Evolutionary conservation across 768 basidiomycete genomes (phyloP), one percentile per base, ranked within the genome.

Genomic region (Kwoniella sp.): DNA sequence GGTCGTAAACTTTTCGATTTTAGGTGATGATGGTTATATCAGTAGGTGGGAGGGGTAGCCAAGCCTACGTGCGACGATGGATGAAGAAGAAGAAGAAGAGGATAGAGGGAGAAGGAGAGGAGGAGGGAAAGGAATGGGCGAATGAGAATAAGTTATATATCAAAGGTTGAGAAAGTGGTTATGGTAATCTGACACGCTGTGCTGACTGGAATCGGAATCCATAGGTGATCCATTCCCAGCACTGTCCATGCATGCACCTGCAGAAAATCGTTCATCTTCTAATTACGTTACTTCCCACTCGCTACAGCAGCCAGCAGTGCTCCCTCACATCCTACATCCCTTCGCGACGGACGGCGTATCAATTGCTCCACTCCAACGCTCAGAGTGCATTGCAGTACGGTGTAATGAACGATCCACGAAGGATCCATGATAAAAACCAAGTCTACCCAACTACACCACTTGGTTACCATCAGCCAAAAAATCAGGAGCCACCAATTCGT

Each of bases 391-490:
- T 24, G 22, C 48, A 24, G 10, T 17, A 47, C 46, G 19, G 8
- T 47, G 7, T 5, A 17, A 47, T 47, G 46, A 17, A 49, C 22
- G 22, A 49, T 60, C 58, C 49, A 60, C 58, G 50, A 51, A 51
- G 30, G 24, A 60, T 58, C 57, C 57, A 58, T 50, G 57, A 22
- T 29, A 21, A 29, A 49, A 58, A 58, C 33, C n/a, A n/a, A n/a
- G n/a, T n/a, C n/a, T n/a, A n/a, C n/a, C n/a, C n/a, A n/a, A n/a
- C n/a, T n/a, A n/a, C n/a, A n/a, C n/a, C 40, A n/a, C 40, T 44
- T 44, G 40, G 40, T 9, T 15, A 44, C 40, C 40, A 44, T 44
- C 40, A 44, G 8, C 17, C n/a, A n/a, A 9, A 44, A 15, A 44
- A 4, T 33, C 24, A 15, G 21, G 36, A 50, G 49, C 33, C 17